A percentile compares a stretch with the other conserved stretches of the same genome.
Evolutionary conservation across 345 rosid species (phyloP).

Genomic region (Salix udensis): DNA sequence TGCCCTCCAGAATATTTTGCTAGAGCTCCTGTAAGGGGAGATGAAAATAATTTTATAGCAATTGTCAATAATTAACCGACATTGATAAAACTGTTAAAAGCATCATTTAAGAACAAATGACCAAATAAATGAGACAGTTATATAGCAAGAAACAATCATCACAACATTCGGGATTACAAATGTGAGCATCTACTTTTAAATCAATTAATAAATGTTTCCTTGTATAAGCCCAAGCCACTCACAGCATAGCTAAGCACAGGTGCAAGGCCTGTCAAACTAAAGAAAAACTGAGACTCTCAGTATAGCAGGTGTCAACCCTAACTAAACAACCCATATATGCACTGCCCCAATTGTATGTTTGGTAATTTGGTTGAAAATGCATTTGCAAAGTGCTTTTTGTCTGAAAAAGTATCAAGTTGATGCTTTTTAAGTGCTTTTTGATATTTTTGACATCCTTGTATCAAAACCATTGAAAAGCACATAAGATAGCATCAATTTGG

Average conservation of each 20-base stretch:
- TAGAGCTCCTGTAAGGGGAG: constrained; percentile 58
- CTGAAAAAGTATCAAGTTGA: too few species aligned
- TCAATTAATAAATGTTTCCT: neutral
- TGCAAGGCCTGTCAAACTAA: neutral
- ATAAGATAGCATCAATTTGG: too few species aligned
- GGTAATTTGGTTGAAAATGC: too few species aligned
- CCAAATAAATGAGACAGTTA: neutral
- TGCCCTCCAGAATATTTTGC: constrained; percentile 99
- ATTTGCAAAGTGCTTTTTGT: too few species aligned
- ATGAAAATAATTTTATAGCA: neutral
- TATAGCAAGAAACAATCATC: neutral
- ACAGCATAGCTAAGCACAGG: neutral
- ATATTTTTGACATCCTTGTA: too few species aligned
- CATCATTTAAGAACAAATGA: neutral
- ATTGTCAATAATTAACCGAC: neutral
- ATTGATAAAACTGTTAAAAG: neutral
- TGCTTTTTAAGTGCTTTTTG: too few species aligned
- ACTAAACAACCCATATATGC: neutral
- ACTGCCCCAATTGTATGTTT: neutral
- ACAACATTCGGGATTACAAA: neutral
- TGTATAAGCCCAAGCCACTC: too few species aligned
- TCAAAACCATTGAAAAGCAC: too few species aligned
- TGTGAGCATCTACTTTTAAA: neutral
- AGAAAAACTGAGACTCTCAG: neutral
- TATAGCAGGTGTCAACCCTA: neutral